Evolutionary conservation across 768 basidiomycete species (phyloP).

Genomic region (Guyanaporus albipodus): DNA sequence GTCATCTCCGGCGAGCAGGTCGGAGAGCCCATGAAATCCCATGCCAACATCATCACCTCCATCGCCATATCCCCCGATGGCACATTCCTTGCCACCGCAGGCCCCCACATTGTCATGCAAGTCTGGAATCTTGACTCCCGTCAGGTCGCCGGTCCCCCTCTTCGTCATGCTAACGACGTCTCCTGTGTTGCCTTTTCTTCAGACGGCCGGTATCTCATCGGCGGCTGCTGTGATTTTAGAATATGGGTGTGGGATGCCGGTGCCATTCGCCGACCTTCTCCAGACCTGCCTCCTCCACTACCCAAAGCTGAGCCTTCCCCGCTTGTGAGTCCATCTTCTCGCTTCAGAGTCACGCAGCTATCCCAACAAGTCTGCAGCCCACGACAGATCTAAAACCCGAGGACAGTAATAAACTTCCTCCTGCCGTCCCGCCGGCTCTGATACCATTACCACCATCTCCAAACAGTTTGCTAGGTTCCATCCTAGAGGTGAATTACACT

Average conservation of each 20-base stretch:
- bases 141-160: slow-evolving; percentile 14
- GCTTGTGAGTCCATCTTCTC: slow-evolving; percentile 7
- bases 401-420: not conserved
- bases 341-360: not conserved
- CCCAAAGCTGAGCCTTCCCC: slow-evolving; percentile 8
- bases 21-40: slow-evolving; percentile 29
- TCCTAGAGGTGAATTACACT: slow-evolving; percentile 15
- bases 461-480: slow-evolving; percentile 12
- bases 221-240: slow-evolving; percentile 28
- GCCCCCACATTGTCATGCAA: slow-evolving; percentile 27
- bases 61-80: slow-evolving; percentile 32
- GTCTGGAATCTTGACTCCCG: slow-evolving; percentile 28
- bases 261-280: slow-evolving; percentile 16
- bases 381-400: slow-evolving; percentile 6
- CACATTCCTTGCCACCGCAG: slow-evolving; percentile 31
- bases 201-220: slow-evolving; percentile 26
- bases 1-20: slow-evolving; percentile 26
- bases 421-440: slow-evolving; percentile 11
- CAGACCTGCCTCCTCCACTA: slow-evolving; percentile 7
- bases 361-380: slow-evolving; percentile 11
- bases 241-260: slow-evolving; percentile 29
- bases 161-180: slow-evolving; percentile 28
- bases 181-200: slow-evolving; percentile 32
- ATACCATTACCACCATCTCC: slow-evolving; percentile 24
- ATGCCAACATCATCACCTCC: slow-evolving; percentile 28